A percentile compares a stretch with the other conserved stretches of the same genome.
These are phyloP conservation scores for Neofusicoccum laricinum DNA, from an alignment of 2,329 filamentous ascomycete genomes.

Conservation along the genomic window DNA sequence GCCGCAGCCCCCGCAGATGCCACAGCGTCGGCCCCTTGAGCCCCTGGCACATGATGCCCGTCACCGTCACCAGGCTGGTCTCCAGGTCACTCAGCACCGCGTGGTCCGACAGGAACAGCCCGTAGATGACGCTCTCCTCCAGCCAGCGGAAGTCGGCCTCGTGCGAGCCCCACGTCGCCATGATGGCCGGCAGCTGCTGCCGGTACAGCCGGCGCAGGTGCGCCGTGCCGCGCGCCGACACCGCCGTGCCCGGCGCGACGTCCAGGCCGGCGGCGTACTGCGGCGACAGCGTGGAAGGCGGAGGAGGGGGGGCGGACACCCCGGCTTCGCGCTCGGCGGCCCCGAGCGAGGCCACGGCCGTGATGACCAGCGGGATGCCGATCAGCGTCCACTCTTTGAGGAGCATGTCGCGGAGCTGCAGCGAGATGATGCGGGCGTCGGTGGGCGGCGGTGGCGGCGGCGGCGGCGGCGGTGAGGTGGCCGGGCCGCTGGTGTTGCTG, in stretches of 20 bases:
- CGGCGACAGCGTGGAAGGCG: neutral
- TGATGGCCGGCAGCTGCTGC: neutral
- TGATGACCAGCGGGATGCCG: conserved; percentile 13
- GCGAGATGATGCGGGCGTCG: neutral
- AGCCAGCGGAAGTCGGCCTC: conserved; percentile 40
- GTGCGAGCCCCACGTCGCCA: neutral
- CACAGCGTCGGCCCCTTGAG: conserved; percentile 52
- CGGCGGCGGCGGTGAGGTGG: neutral
- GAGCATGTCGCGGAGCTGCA: conserved; percentile 14
- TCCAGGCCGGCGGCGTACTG: neutral
- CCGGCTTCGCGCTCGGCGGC: conserved; percentile 1
- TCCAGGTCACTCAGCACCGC: conserved; percentile 54
- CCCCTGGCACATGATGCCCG: conserved; percentile 59
- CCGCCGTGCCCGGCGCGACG: neutral
- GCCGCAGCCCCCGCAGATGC: conserved; percentile 52
- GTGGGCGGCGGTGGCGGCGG: neutral
- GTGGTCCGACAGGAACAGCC: conserved; percentile 57
- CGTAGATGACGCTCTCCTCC: conserved; percentile 56
- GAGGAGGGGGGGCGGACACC: too few species aligned
- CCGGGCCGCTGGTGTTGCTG: neutral
- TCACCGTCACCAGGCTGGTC: conserved; percentile 54
- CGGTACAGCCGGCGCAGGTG: neutral
- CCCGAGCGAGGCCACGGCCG: neutral
- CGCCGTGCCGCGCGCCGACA: neutral
- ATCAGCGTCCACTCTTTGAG: conserved; percentile 14